These are phyloP conservation scores for Yarrowia osloensis DNA, from an alignment of 805 yeast species.

Conservation along the genomic window DNA sequence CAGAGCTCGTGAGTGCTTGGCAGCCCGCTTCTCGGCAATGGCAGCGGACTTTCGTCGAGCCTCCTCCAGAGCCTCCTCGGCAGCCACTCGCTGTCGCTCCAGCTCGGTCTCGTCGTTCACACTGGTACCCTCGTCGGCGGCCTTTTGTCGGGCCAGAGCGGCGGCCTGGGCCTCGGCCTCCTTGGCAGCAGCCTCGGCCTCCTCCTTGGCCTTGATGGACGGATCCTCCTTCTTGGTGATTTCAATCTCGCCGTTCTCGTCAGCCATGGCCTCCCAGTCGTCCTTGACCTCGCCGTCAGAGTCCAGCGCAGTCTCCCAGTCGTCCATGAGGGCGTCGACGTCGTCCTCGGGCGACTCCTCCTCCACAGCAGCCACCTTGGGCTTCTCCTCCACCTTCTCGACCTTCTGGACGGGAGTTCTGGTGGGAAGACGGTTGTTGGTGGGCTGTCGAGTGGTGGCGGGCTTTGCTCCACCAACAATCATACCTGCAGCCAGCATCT, in stretches of 20 bases:
- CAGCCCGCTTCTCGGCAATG: conserved; percentile 46
- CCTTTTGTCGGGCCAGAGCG: conserved; percentile 39
- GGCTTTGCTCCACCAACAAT: conserved; percentile 60
- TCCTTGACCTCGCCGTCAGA: conserved; percentile 55
- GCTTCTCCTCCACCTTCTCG: conserved; percentile 36
- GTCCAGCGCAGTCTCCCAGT: conserved; percentile 74
- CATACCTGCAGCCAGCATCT: conserved; percentile 72
- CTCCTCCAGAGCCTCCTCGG: conserved; percentile 36
- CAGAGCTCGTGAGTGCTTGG: conserved; percentile 44
- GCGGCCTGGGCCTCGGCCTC: conserved; percentile 41
- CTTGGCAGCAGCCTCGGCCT: conserved; percentile 41
- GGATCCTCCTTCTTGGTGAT: conserved; percentile 31
- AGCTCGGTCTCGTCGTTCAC: conserved; percentile 41
- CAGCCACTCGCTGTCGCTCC: conserved; percentile 36
- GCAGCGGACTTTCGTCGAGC: conserved; percentile 45
- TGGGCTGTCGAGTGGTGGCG: conserved; percentile 44
- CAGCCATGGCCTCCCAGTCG: conserved; percentile 32
- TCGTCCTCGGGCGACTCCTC: conserved; percentile 12
- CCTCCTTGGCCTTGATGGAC: conserved; percentile 37
- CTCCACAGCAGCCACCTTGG: conserved; percentile 35
- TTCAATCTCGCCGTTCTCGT: conserved; percentile 33
- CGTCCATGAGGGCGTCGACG: conserved; percentile 65
- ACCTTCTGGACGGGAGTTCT: conserved; percentile 4
- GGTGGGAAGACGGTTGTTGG: conserved; percentile 39
- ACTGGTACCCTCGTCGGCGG: conserved; percentile 34